These are phyloP conservation scores for Aphanomyces astaci DNA, from an alignment of 352 stramenopile species.

Conservation along the genomic window DNA sequence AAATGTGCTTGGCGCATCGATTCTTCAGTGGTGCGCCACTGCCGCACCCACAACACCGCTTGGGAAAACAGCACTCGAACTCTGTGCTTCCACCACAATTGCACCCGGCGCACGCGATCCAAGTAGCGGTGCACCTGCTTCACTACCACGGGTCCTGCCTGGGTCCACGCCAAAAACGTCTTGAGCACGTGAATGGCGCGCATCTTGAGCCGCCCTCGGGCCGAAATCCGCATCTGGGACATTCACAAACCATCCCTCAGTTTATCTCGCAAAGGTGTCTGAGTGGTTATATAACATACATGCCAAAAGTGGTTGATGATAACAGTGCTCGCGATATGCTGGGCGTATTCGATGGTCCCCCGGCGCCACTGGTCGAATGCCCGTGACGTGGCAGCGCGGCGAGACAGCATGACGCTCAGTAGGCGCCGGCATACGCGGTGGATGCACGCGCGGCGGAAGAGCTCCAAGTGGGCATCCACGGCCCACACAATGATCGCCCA, in stretches of 20 bases:
- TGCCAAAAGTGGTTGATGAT: conserved; percentile 10
- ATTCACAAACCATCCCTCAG: not conserved
- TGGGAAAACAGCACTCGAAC: not conserved
- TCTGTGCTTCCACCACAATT: conserved; percentile 6
- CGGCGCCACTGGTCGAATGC: not conserved
- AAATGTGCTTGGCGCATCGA: not conserved
- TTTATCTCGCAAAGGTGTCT: not conserved
- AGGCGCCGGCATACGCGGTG: conserved; percentile 3
- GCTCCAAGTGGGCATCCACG: not conserved
- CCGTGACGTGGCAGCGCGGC: not conserved
- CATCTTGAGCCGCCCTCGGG: not conserved
- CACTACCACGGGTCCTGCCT: not conserved
- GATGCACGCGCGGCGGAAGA: conserved; percentile 2
- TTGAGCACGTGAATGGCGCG: not conserved
- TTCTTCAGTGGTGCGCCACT: not conserved
- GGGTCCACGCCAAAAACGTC: conserved; percentile 4
- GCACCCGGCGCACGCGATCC: conserved; percentile 12
- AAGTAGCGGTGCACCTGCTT: conserved; percentile 6
- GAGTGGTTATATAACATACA: not conserved
- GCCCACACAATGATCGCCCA: not conserved
- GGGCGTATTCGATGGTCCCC: not conserved
- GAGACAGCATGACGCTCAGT: not conserved
- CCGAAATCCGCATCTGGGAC: conserved; percentile 12
- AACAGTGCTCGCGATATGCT: not conserved
- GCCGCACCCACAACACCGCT: not conserved